Base-by-base conservation (phyloP, 257 asterid species). In the Misopates orontium region DNA sequence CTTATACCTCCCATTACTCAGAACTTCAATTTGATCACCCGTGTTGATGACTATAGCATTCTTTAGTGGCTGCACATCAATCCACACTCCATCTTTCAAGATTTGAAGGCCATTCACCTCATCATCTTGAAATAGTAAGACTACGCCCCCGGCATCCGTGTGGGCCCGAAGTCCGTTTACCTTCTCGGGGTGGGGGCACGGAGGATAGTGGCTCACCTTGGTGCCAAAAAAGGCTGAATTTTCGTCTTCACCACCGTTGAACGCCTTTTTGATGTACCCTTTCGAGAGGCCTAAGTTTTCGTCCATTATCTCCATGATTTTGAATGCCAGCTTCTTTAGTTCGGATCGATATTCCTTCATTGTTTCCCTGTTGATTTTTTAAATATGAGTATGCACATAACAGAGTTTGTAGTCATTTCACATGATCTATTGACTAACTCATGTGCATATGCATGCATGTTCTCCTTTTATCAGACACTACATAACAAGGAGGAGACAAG, bases 191-290 rank as follows among this genome's bases (percentile, higher is more conserved):
- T 68, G 65, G 11, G 97, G 91, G 61, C 97, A 90, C 0, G 95
- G 95, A 0, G 97, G 97, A 64, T 90, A 90, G 70, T 88, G 97
- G 78, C 97, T 90, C 24, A 90, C 87, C 67, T 90, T 90, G n/a
- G 96, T 90, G 21, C 96, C 97, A 7, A 88, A 90, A 68, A 90
- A 88, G 52, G 97, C 96, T 0, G 57, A 31, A 5, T 58, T 51
- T 4, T 69, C 71, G 15, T 74, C 70, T 12, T 77, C 81, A 22
- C 79, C 89, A 0, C 74, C 80, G 11, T 85, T 81, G 77, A 90
- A 88, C n/a, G 93, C 84, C 69, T 76, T 81, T 42, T 79, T 79
- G 61, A 90, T 85, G 85, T 75, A 75, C 23, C 96, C 96, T 21
- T 69, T 81, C 51, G 78, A 77, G 15, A 90, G 56, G 23, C 90